Base-by-base conservation (phyloP, 1,284 basidiomycete genomes). In the Fistulinella cinereoalba region DNA sequence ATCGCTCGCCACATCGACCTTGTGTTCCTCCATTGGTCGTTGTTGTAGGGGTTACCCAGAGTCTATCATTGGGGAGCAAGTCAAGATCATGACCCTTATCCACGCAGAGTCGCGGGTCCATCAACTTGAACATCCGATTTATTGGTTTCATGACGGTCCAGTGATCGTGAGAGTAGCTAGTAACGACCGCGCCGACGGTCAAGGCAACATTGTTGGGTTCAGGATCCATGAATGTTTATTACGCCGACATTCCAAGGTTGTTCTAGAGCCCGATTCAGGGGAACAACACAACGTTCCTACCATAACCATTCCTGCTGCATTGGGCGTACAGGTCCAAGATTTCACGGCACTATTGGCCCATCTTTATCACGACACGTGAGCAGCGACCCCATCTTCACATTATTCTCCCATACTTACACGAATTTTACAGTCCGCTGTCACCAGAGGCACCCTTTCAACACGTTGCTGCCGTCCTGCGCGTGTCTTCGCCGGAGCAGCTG, bases 91-190 rank as follows among this genome's bases (percentile, higher is more conserved):
- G 12, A 55, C 48, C 40, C 10, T 11, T 21, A 33, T 33, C 25
- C 39, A 22, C 24, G 12, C 27, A 21, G 25, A 29, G 18, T 18
- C 40, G 16, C 47, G 43, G 25, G 34, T 11, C 8, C 31, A 37
- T 34, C 63, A n/a, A n/a, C n/a, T n/a, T n/a, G n/a, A 39, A 37
- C 76, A 81, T 57, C 68, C 71, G 1, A 61, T 63, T 11, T 84
- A 77, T 57, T 86, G 81, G 81, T 75, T 84, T 44, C 70, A 79
- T 21, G 81, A 86, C 55, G 83, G 80, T 43, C 77, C 77, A 12
- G 56, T 84, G 15, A 60, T 81, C 34, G 57, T 86, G 29, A 66
- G 66, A 41, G 67, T 72, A 23, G 24, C 42, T 16, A n/a, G n/a
- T 7, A n/a, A 51, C 34, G 28, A 44, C 24, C 41, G 38, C 11